A percentile compares a stretch with the other conserved stretches of the same genome.
These are phyloP conservation scores for Leptographium galeiforme DNA, from an alignment of 2,329 filamentous ascomycete genomes.

Conservation along the genomic window DNA sequence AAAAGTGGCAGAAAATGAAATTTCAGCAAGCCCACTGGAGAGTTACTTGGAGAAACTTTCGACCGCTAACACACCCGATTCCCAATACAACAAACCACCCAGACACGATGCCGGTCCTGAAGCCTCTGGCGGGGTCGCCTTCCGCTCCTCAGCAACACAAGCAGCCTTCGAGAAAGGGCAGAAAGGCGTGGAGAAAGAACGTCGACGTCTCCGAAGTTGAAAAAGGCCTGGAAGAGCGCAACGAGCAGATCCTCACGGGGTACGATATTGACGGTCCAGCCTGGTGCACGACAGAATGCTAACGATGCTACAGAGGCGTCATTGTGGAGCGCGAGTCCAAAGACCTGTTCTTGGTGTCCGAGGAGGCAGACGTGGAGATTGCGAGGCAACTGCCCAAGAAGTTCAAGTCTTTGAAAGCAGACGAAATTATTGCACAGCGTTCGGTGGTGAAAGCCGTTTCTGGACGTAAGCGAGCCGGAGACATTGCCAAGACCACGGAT, in stretches of 20 bases:
- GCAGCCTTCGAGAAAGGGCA: conserved; percentile 89
- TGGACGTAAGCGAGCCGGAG: conserved; percentile 59
- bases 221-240: conserved; percentile 67
- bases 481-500: conserved; percentile 48
- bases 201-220: conserved; percentile 83
- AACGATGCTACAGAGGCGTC: conserved; percentile 52
- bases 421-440: conserved; percentile 79
- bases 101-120: conserved; percentile 37
- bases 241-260: conserved; percentile 87
- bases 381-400: conserved; percentile 45
- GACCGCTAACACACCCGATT: background rate
- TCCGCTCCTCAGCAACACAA: conserved; percentile 66
- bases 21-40: background rate
- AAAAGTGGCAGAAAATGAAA: background rate
- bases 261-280: conserved; percentile 18
- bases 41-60: background rate
- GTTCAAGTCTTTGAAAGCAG: conserved; percentile 59
- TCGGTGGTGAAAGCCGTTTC: conserved; percentile 71
- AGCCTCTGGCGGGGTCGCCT: conserved; percentile 31
- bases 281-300: background rate
- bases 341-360: conserved; percentile 77
- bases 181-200: conserved; percentile 98
- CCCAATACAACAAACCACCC: background rate
- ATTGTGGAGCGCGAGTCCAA: conserved; percentile 70
- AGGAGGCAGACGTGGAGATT: conserved; percentile 53